These are phyloP conservation scores for Lepiota brunneoincarnata DNA, from an alignment of 768 basidiomycete species.

Conservation along the genomic window DNA sequence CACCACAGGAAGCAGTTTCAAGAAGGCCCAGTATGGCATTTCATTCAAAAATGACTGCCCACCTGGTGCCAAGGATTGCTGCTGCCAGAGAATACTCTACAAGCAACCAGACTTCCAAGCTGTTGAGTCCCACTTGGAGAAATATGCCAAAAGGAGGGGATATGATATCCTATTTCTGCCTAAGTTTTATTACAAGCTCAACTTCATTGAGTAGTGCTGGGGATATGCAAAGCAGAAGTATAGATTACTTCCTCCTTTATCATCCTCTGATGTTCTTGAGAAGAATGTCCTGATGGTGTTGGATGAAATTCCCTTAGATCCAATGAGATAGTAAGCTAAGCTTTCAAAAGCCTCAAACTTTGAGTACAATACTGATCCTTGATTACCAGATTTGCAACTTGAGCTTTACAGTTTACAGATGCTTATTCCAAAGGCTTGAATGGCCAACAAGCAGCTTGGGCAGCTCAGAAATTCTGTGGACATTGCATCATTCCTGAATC, in stretches of 20 bases:
- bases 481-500: too few species aligned
- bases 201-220: too few species aligned
- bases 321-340: constrained; percentile 4
- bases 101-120: constrained; percentile 30
- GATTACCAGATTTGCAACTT: too few species aligned
- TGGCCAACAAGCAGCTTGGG: too few species aligned
- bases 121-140: constrained; percentile 22
- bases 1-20: neutral
- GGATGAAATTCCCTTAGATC: constrained; percentile 5
- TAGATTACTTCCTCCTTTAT: constrained; percentile 6
- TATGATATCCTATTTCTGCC: constrained; percentile 27
- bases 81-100: constrained; percentile 26
- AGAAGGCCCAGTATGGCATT: constrained; percentile 27
- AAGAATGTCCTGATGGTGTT: constrained; percentile 11
- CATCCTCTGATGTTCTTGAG: constrained; percentile 8
- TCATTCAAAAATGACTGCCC: constrained; percentile 17
- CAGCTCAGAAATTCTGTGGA: too few species aligned
- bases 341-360: too few species aligned
- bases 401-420: too few species aligned
- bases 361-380: too few species aligned
- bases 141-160: constrained; percentile 17
- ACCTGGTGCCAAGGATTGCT: constrained; percentile 15
- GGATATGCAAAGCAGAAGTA: constrained; percentile 19
- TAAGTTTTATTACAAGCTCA: constrained; percentile 25
- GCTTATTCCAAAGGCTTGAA: too few species aligned